A percentile compares a stretch with the other conserved stretches of the same genome.
phyloP scores from a whole-genome alignment of 768 basidiomycete genomes.

The Sporobolomyces roseus region DNA sequence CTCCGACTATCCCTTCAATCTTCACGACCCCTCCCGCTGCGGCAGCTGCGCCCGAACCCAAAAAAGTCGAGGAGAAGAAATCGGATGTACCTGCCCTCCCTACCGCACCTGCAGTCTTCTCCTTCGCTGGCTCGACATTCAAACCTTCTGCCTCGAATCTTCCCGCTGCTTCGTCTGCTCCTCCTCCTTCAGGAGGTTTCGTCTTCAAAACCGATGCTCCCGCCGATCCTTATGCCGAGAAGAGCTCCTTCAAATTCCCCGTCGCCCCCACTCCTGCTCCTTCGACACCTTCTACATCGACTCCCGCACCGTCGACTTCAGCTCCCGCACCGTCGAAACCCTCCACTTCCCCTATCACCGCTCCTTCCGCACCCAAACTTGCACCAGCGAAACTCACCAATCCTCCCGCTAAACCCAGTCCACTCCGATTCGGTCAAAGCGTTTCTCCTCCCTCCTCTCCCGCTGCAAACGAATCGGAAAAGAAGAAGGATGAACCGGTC shows the following conservation, averaged over 20 bases:
- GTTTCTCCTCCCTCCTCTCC: slow-evolving; percentile 29
- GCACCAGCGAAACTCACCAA: slow-evolving; percentile 35
- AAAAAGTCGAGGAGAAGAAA: slow-evolving; percentile 8
- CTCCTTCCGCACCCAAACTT: slow-evolving; percentile 32
- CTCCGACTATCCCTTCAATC: slow-evolving; percentile 13
- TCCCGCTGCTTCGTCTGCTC: neutral
- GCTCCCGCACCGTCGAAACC: neutral
- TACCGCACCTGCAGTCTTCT: slow-evolving; percentile 23
- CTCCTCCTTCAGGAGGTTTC: slow-evolving; percentile 32
- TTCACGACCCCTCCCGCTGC: slow-evolving; percentile 21
- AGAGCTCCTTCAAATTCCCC: slow-evolving; percentile 38
- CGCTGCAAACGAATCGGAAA: neutral
- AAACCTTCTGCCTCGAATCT: neutral
- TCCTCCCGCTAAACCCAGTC: slow-evolving; percentile 34
- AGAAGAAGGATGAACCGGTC: neutral
- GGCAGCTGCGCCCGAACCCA: slow-evolving; percentile 6
- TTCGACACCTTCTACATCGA: neutral
- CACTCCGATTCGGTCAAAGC: slow-evolving; percentile 36
- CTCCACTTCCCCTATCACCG: slow-evolving; percentile 15
- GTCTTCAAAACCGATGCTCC: slow-evolving; percentile 31
- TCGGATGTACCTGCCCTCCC: slow-evolving; percentile 8
- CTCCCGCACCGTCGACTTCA: neutral
- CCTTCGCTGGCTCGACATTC: slow-evolving; percentile 26
- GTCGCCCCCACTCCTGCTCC: neutral
- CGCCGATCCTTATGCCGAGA: slow-evolving; percentile 23